These are phyloP conservation scores for Trichoderma arundinaceum DNA, from an alignment of 2,329 filamentous ascomycete genomes.

Conservation along the genomic window DNA sequence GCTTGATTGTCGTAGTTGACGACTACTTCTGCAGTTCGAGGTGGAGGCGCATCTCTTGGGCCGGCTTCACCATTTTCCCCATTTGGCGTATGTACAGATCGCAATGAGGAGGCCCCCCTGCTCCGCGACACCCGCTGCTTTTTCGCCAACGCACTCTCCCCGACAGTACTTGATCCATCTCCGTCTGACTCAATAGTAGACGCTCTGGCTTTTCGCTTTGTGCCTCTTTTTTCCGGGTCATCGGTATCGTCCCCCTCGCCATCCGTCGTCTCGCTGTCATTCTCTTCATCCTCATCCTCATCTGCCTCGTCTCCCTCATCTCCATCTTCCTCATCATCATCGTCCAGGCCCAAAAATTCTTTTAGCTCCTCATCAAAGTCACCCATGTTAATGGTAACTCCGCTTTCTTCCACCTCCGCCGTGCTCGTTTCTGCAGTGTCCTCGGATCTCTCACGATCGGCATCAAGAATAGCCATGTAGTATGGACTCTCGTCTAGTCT, in stretches of 20 bases:
- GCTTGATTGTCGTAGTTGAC: constrained; percentile 41
- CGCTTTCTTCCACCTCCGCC: constrained; percentile 43
- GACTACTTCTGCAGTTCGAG: constrained; percentile 33
- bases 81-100: constrained; percentile 52
- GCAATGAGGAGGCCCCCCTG: constrained; percentile 53
- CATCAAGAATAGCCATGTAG: constrained; percentile 74
- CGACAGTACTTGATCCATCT: constrained; percentile 40
- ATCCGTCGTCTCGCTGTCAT: constrained; percentile 38
- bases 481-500: constrained; percentile 80
- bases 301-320: constrained; percentile 34
- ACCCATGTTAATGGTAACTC: constrained; percentile 53
- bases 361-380: constrained; percentile 73
- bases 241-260: constrained; percentile 42
- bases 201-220: constrained; percentile 44
- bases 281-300: constrained; percentile 30
- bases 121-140: constrained; percentile 56
- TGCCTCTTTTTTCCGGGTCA: constrained; percentile 38
- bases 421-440: constrained; percentile 42
- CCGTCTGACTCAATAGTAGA: constrained; percentile 45
- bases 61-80: constrained; percentile 42
- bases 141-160: constrained; percentile 55
- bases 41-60: background rate
- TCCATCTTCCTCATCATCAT: constrained; percentile 44
- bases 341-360: constrained; percentile 69
- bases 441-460: constrained; percentile 58